Conservation (phyloP, 2,329 filamentous ascomycete species). For the Fusarium sp. region DNA sequence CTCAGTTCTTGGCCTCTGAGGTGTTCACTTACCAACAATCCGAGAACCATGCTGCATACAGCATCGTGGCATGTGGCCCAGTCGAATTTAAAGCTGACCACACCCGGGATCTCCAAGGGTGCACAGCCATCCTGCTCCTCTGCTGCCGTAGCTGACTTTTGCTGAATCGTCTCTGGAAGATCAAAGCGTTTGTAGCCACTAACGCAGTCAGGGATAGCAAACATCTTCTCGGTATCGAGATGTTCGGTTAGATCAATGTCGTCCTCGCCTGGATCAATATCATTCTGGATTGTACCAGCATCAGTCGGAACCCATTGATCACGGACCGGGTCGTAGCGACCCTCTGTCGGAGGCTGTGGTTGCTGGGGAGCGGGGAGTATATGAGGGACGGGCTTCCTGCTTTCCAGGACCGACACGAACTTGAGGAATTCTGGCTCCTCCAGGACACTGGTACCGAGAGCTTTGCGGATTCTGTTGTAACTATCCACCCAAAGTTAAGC, state of each 20-base stretch:
- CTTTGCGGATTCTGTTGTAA: not conserved
- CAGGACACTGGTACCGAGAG: not conserved
- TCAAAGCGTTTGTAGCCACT: conserved; percentile 4
- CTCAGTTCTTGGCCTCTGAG: not conserved
- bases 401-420: not conserved
- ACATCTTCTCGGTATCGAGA: not conserved
- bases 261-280: no score
- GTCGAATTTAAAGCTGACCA: conserved; percentile 2
- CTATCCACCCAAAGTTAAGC: not conserved
- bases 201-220: not conserved
- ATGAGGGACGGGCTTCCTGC: not conserved
- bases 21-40: not conserved
- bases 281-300: no score
- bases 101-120: not conserved
- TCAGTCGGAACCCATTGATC: conserved; percentile 1
- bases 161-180: not conserved
- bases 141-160: not conserved
- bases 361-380: not conserved
- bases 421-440: not conserved
- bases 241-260: not conserved
- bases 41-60: not conserved
- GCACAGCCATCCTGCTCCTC: not conserved
- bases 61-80: not conserved
- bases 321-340: not conserved
- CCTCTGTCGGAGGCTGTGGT: not conserved